Evolutionary conservation across 352 stramenopile species (phyloP), one percentile per base, ranked within the genome.

Genomic region (Pythium rishiriense): DNA sequence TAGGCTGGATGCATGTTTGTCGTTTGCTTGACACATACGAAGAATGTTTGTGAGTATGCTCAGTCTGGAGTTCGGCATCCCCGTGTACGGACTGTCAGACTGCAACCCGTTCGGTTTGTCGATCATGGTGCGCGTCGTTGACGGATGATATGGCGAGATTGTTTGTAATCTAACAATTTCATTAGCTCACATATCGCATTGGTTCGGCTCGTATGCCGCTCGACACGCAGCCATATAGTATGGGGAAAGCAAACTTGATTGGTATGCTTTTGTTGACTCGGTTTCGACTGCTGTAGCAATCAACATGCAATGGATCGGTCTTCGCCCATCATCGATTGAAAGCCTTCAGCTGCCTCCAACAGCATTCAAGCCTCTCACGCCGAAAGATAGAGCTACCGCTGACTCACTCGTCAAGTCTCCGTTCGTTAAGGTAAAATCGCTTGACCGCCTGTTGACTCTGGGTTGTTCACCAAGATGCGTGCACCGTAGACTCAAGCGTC

Each of bases 51-150:
- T 98, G 8, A 83, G 79, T 19, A 75, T 87, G 29, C 72, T 98
- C 33, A 83, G 81, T 29, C 58, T 69, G 10, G 60, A 74, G 37
- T 68, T 98, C 3, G 37, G 74, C 31, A 74, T 98, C 26, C 96
- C 96, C 28, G 90, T 98, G 15, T 79, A 96, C 54, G 94, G 94
- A 21, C 48, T 98, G 19, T 95, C 88, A 45, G 96, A 98, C 68
- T 98, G 91, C 73, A 98, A 98, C 78, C 93, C 96, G 0, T 98
- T 94, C 67, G 96, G 96, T 0, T 68, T 98, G 24, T 93, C 87
- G 6, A 97, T 98, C 31, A 91, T 98, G 68, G 86, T 43, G 37
- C 8, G 37, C n/a, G 31, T 35, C 31, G 31, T 35, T 35, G 5
- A 35, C 5, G 10, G 5, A 11, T 35, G 10, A 35, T 10, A 35